Percentiles rank a stretch among this genome's conserved stretches.
These are phyloP conservation scores for Mycocentrospora acerina DNA, from an alignment of 2,329 filamentous ascomycete genomes.

Conservation along the genomic window DNA sequence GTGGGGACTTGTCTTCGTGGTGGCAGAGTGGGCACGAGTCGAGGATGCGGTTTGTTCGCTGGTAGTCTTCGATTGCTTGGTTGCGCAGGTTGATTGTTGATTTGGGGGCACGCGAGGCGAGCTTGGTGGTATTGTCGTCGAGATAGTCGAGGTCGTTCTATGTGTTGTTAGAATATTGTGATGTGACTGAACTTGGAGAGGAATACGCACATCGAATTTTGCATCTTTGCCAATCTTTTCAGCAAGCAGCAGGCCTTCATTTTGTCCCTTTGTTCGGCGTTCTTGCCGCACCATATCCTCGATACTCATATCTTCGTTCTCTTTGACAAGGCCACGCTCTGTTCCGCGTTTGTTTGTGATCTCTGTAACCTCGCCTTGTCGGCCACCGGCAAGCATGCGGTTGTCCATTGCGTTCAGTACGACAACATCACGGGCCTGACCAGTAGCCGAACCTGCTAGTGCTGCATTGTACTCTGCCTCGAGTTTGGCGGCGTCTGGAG, in stretches of 20 bases:
- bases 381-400: slow-evolving; percentile 78
- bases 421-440: slow-evolving; percentile 66
- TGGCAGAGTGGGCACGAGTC: slow-evolving; percentile 89
- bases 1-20: slow-evolving; percentile 78
- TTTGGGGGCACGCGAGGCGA: slow-evolving; percentile 84
- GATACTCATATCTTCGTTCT: slow-evolving; percentile 93
- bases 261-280: slow-evolving; percentile 75
- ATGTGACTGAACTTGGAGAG: background rate
- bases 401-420: slow-evolving; percentile 87
- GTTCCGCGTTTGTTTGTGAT: slow-evolving; percentile 78
- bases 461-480: slow-evolving; percentile 83
- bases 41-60: slow-evolving; percentile 82
- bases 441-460: slow-evolving; percentile 59
- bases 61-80: slow-evolving; percentile 81
- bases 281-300: slow-evolving; percentile 98
- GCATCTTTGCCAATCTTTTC: slow-evolving; percentile 92
- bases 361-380: slow-evolving; percentile 72
- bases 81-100: slow-evolving; percentile 87
- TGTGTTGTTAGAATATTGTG: slow-evolving; percentile 11
- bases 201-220: slow-evolving; percentile 68
- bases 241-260: slow-evolving; percentile 79
- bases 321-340: slow-evolving; percentile 80
- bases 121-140: slow-evolving; percentile 91
- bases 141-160: slow-evolving; percentile 90
- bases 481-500: slow-evolving; percentile 72